Evolutionary conservation across 805 yeast species (phyloP).

Genomic region (Wickerhamiella kazuoi): DNA sequence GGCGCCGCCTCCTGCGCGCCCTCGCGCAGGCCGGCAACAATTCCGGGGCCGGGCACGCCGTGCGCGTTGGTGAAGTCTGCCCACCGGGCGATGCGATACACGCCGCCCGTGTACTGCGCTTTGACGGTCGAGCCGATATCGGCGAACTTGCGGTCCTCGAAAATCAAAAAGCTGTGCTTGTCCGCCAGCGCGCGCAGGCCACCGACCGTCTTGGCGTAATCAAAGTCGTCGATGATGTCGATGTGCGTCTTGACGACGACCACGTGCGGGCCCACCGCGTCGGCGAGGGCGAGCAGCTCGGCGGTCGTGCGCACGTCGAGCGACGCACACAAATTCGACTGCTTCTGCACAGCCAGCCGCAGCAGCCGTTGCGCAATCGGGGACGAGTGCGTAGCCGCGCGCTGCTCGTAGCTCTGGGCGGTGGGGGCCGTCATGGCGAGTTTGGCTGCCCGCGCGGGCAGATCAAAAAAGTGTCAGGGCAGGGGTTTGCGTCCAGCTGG

Average conservation of each 20-base stretch:
- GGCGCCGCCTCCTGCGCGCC: slow-evolving; percentile 49
- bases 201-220: slow-evolving; percentile 56
- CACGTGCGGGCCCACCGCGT: slow-evolving; percentile 74
- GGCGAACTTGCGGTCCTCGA: slow-evolving; percentile 96
- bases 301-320: slow-evolving; percentile 69
- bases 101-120: slow-evolving; percentile 81
- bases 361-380: slow-evolving; percentile 66
- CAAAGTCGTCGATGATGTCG: slow-evolving; percentile 79
- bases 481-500: too few relatives aligned
- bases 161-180: slow-evolving; percentile 76
- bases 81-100: slow-evolving; percentile 80
- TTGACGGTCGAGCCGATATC: slow-evolving; percentile 97
- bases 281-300: slow-evolving; percentile 57
- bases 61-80: slow-evolving; percentile 96
- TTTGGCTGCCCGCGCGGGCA: too few relatives aligned
- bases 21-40: slow-evolving; percentile 70
- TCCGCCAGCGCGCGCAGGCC: slow-evolving; percentile 58
- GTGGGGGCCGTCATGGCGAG: too few relatives aligned
- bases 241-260: slow-evolving; percentile 89
- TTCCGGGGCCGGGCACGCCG: slow-evolving; percentile 90
- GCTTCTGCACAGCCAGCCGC: slow-evolving; percentile 54
- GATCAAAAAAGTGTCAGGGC: too few relatives aligned
- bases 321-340: slow-evolving; percentile 86
- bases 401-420: slow-evolving; percentile 30
- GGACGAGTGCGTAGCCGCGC: slow-evolving; percentile 57